Evolutionary conservation across 2,329 filamentous ascomycete genomes (phyloP), one percentile per base, ranked within the genome.

Genomic region (Cercospora zeae-maydis): DNA sequence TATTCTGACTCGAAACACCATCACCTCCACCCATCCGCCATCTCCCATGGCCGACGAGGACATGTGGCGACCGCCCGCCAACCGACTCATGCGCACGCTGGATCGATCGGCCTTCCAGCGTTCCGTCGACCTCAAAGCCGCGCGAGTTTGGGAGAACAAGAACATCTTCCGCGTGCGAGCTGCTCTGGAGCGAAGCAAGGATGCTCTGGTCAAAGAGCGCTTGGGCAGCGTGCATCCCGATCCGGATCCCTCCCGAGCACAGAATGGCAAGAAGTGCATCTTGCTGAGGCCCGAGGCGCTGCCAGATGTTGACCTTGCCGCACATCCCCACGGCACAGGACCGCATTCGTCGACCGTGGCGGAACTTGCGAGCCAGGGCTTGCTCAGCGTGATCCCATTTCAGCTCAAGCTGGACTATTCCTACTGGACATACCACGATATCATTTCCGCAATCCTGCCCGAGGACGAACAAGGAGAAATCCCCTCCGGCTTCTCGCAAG

Each of bases 381-480:
- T 91, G 47, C 77, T 97, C 31, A 83, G 83, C 16, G 76, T 98
- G 34, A 80, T 92, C 1, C 89, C 91, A 1, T 97, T 89, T 76
- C 83, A 90, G 64, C 78, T 98, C 62, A 79, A 84, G 36, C 82
- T 98, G 63, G 86, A 88, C 69, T 99, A 99, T 77, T 84, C 89
- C 70, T 88, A 93, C 77, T 98, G 92, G 91, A 88, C 82, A 56
- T 93, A 96, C 75, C 81, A 89, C 65, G 93, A 98, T 70, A 89
- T 99, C 39, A 90, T 97, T 73, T 82, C 82, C 54, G 86, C 91
- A 3, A 86, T 97, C 60, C 82, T 99, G 0, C 93, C 93, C 0
- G 87, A 92, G 67, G 88, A 91, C 53, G 82, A 90, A 24, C 86
- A 92, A 68, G 87, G 88, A 42, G 92, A 96, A 67, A 87, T 95